phyloP scores from a whole-genome alignment of 2,329 filamentous ascomycete species.

The Nothopassalora personata region DNA sequence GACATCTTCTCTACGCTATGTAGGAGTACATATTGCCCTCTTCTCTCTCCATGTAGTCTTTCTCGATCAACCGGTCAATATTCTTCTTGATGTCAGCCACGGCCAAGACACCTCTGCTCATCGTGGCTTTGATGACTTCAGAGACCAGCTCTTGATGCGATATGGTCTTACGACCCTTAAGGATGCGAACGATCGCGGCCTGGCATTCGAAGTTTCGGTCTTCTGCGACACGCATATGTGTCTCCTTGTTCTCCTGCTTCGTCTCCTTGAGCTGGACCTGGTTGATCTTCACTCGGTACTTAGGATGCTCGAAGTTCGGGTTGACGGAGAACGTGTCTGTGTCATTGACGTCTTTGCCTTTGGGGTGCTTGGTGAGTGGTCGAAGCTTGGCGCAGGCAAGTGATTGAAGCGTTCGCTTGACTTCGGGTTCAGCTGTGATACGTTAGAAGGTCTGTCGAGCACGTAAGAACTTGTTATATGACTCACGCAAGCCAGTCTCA shows the following conservation, averaged over 20 bases:
- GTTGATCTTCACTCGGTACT: slow-evolving; percentile 95
- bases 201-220: slow-evolving; percentile 96
- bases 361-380: slow-evolving; percentile 79
- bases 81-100: slow-evolving; percentile 89
- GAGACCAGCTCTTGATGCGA: slow-evolving; percentile 80
- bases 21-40: slow-evolving; percentile 54
- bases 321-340: slow-evolving; percentile 87
- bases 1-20: slow-evolving; percentile 34
- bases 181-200: slow-evolving; percentile 91
- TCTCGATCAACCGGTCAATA: slow-evolving; percentile 93
- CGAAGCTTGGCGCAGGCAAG: slow-evolving; percentile 86
- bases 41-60: slow-evolving; percentile 83
- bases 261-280: slow-evolving; percentile 97
- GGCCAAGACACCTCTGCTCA: slow-evolving; percentile 78
- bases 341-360: slow-evolving; percentile 65
- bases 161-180: slow-evolving; percentile 90
- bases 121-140: slow-evolving; percentile 88
- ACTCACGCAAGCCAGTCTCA: slow-evolving; percentile 65
- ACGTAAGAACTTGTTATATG: neutral
- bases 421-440: slow-evolving; percentile 60
- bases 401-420: slow-evolving; percentile 87
- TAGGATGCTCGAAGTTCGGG: slow-evolving; percentile 67
- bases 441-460: slow-evolving; percentile 25
- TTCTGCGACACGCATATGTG: slow-evolving; percentile 80
- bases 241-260: slow-evolving; percentile 87